phyloP scores from a whole-genome alignment of 257 asterid genomes.

The Ocimum tenuiflorum region DNA sequence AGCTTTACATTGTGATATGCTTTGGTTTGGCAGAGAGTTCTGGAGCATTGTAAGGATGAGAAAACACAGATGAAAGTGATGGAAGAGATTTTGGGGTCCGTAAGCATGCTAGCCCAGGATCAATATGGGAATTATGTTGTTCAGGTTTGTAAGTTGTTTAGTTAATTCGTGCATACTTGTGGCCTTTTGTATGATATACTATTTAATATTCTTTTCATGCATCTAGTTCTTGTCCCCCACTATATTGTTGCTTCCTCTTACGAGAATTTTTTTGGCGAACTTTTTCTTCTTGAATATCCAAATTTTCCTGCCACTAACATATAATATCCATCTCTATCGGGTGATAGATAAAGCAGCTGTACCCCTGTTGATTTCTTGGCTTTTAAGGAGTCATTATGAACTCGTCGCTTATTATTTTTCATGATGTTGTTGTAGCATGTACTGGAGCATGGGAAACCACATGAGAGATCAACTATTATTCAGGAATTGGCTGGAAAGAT shows the following conservation, averaged over 20 bases:
- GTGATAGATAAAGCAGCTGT: neutral
- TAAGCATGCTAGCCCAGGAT: conserved; percentile 91
- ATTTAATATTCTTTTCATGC: too few species aligned
- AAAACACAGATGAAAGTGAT: conserved; percentile 77
- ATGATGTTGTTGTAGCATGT: conserved; percentile 44
- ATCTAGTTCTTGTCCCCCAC: too few species aligned
- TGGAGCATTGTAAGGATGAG: conserved; percentile 71
- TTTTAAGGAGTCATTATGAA: neutral
- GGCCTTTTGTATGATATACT: neutral
- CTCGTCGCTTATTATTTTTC: conserved; percentile 7
- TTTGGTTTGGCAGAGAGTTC: conserved; percentile 53
- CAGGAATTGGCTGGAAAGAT: conserved; percentile 87
- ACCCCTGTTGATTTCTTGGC: neutral
- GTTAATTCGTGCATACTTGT: neutral
- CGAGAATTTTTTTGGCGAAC: too few species aligned
- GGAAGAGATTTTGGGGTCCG: conserved; percentile 84
- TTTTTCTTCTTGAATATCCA: too few species aligned
- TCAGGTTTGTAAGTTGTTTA: conserved; percentile 48
- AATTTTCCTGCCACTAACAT: neutral
- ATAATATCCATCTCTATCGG: neutral
- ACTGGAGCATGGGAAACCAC: conserved; percentile 90
- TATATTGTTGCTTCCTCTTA: too few species aligned
- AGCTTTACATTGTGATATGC: neutral
- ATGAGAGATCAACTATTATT: conserved; percentile 71
- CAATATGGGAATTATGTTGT: conserved; percentile 95